These are phyloP conservation scores for Ustilago sp. DNA, from an alignment of 1,284 basidiomycete species.

Conservation along the genomic window DNA sequence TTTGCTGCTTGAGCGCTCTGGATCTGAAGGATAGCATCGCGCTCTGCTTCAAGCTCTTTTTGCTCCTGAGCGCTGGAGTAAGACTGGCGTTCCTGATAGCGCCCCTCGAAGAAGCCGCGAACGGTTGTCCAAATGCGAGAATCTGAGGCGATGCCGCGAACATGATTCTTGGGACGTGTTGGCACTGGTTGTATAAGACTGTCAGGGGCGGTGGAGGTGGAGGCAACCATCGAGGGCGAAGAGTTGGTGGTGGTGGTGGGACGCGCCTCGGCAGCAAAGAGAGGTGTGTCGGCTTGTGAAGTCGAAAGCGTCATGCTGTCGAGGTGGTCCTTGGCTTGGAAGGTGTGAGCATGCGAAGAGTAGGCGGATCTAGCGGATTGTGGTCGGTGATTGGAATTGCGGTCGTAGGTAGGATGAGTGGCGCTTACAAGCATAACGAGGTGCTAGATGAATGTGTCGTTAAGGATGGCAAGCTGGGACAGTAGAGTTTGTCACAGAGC, in stretches of 20 bases:
- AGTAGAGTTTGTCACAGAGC: constrained; percentile 24
- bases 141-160: constrained; percentile 48
- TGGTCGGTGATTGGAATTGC: constrained; percentile 24
- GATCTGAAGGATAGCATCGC: constrained; percentile 43
- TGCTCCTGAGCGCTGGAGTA: constrained; percentile 34
- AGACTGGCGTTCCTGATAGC: constrained; percentile 37
- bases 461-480: constrained; percentile 23
- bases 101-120: constrained; percentile 34
- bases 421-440: constrained; percentile 47
- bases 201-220: constrained; percentile 14
- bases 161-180: constrained; percentile 46
- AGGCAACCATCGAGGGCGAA: neutral
- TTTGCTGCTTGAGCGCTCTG: constrained; percentile 52
- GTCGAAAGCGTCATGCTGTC: constrained; percentile 38
- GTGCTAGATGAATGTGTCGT: constrained; percentile 3
- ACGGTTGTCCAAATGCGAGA: constrained; percentile 43
- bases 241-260: constrained; percentile 2
- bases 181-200: constrained; percentile 30
- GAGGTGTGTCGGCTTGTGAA: constrained; percentile 26
- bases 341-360: constrained; percentile 9
- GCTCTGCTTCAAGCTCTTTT: constrained; percentile 38
- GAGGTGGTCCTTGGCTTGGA: constrained; percentile 7
- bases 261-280: constrained; percentile 24
- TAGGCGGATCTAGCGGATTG: constrained; percentile 10
- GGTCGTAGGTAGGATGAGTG: constrained; percentile 24